Evolutionary conservation across 129 eudicot species (phyloP), one percentile per base, ranked within the genome.

Genomic region (Ambrosia trifida): DNA sequence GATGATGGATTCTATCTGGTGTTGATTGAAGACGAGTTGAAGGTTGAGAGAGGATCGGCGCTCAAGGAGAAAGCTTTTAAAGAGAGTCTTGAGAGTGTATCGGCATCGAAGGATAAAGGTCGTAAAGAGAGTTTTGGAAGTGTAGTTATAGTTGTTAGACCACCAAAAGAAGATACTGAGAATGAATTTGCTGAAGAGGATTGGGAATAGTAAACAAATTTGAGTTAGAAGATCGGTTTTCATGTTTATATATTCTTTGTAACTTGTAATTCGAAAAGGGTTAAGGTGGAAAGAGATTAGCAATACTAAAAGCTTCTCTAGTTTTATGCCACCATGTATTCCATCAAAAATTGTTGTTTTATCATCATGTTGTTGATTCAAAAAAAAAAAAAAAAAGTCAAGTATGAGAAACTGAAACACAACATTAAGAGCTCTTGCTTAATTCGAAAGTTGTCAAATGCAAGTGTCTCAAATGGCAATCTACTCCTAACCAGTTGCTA

Each of bases 91-190:
- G 87, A 80, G 77, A 85, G 84, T 67, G 96, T 91, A 1, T 28
- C 66, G 10, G 50, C 44, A 24, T 75, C 86, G 88, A 89, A 86
- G 89, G 86, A 83, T 30, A 72, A 10, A 4, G 88, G 87, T 14
- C 61, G 61, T 7, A 54, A 20, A 10, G 61, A 59, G 9, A 84
- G 95, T 67, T 70, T 88, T 7, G 98, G 98, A 52, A 81, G 75
- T 50, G 96, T 91, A 56, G 85, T 86, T 24, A 71, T 91, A 63
- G 96, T 91, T 43, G 91, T 91, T 51, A 86, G 96, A 72, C 98
- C 98, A 8, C 95, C 98, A 4, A 85, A 81, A 32, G 89, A 89
- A 24, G 86, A 81, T 2, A 19, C 16, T 44, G 85, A 85, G 49
- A 84, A 52, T 70, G 85, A 81, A 61, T 41, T 84, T 49, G 77